phyloP scores from a whole-genome alignment of 2,329 filamentous ascomycete species.

The Fusarium siculi region DNA sequence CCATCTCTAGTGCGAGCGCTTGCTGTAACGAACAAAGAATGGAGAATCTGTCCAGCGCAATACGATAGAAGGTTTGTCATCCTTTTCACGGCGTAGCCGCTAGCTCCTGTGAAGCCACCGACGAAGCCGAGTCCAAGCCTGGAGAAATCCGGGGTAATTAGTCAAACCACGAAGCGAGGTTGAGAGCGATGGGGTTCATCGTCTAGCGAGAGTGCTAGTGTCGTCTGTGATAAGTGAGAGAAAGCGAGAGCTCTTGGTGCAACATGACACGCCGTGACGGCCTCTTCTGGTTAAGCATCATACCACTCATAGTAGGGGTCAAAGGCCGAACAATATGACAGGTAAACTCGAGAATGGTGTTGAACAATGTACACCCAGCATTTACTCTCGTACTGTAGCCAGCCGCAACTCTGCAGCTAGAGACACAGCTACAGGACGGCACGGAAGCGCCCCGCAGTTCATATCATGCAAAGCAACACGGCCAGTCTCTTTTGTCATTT shows the following conservation, averaged over 20 bases:
- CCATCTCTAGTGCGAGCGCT: slow-evolving; percentile 3
- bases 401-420: background rate
- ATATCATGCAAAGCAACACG: slow-evolving; percentile 7
- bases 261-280: slow-evolving; percentile 19
- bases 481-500: slow-evolving; percentile 5
- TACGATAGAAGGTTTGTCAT: background rate
- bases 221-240: background rate
- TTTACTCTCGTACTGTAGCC: background rate
- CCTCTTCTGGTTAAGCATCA: slow-evolving; percentile 11
- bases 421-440: slow-evolving; percentile 15
- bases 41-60: background rate
- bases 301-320: background rate
- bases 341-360: slow-evolving; percentile 18
- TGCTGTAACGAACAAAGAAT: background rate
- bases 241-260: slow-evolving; percentile 13
- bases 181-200: background rate
- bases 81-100: slow-evolving; percentile 18
- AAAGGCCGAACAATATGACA: slow-evolving; percentile 19
- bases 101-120: slow-evolving; percentile 17
- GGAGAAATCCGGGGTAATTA: slow-evolving; percentile 34
- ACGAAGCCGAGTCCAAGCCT: slow-evolving; percentile 18
- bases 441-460: slow-evolving; percentile 13
- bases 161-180: slow-evolving; percentile 7
- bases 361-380: slow-evolving; percentile 9
- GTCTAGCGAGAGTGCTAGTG: background rate